A percentile compares a stretch with the other conserved stretches of the same genome.
Conservation (phyloP, 768 basidiomycete genomes). For the Boletus edulis region DNA sequence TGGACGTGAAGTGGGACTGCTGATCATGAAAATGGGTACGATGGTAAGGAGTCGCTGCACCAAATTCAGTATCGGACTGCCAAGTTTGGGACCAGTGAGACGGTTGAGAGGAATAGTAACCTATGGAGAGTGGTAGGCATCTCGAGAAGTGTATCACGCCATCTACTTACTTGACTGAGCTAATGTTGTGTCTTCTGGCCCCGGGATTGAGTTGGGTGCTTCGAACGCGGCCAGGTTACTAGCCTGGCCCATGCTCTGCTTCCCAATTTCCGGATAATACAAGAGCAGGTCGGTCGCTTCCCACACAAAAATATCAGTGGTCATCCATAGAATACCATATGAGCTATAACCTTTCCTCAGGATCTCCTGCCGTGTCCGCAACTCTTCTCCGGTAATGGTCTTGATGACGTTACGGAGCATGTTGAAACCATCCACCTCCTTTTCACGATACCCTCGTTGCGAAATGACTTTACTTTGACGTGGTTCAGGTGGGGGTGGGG, state of each 20-base stretch:
- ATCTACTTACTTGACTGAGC: slow-evolving; percentile 1
- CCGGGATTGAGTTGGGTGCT: background rate
- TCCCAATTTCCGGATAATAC: background rate
- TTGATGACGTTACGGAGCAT: slow-evolving; percentile 16
- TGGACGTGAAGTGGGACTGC: background rate
- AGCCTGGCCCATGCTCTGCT: background rate
- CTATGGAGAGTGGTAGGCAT: slow-evolving; percentile 3
- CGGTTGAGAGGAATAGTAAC: background rate
- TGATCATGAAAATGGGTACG: background rate
- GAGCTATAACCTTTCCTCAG: slow-evolving; percentile 15
- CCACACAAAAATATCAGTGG: background rate
- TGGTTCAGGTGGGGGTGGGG: background rate
- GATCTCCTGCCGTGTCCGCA: slow-evolving; percentile 17
- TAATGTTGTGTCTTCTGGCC: background rate
- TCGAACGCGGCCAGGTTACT: background rate
- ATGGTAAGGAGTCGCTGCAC: background rate
- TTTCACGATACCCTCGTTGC: slow-evolving; percentile 25
- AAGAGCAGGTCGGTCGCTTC: slow-evolving; percentile 12
- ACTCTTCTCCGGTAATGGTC: slow-evolving; percentile 9
- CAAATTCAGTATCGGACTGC: background rate
- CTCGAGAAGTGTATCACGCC: background rate
- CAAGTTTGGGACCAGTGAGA: background rate
- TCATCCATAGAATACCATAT: background rate
- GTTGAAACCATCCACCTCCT: slow-evolving; percentile 17
- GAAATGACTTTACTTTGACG: slow-evolving; percentile 10